These are phyloP conservation scores for Lactifluus pinguis DNA, from an alignment of 768 basidiomycete species.

Conservation along the genomic window DNA sequence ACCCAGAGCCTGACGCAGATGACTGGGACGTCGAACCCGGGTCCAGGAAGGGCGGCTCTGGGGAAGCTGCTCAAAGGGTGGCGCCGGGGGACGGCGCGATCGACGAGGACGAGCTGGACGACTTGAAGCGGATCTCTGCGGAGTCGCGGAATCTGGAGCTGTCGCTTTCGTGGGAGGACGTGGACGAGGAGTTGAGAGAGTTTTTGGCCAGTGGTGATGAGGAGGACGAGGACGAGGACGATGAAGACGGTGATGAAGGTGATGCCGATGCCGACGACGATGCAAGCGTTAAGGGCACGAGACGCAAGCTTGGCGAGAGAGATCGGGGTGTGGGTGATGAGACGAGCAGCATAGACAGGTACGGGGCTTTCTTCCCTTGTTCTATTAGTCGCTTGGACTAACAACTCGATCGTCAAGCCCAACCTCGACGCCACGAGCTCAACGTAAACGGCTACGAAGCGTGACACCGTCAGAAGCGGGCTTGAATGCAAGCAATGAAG, in stretches of 20 bases:
- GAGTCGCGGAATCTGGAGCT: constrained; percentile 11
- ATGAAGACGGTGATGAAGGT: constrained; percentile 22
- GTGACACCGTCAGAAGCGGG: constrained; percentile 58
- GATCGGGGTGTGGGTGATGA: constrained; percentile 41
- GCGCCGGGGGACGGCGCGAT: constrained; percentile 13
- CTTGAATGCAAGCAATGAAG: constrained; percentile 28
- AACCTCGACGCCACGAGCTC: constrained; percentile 36
- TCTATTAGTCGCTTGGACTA: neutral
- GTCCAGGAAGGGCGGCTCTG: constrained; percentile 20
- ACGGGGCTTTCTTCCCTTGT: constrained; percentile 9
- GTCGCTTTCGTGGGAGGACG: constrained; percentile 16
- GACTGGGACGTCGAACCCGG: constrained; percentile 50
- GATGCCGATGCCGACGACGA: constrained; percentile 29
- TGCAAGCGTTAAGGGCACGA: neutral
- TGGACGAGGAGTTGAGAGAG: constrained; percentile 15
- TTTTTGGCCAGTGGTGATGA: constrained; percentile 19
- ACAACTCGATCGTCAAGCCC: constrained; percentile 20
- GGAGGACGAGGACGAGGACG: constrained; percentile 24
- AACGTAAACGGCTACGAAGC: constrained; percentile 65
- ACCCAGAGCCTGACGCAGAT: constrained; percentile 56
- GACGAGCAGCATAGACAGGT: constrained; percentile 39
- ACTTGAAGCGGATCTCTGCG: constrained; percentile 13
- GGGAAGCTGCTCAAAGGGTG: constrained; percentile 10
- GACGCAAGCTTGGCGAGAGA: constrained; percentile 26
- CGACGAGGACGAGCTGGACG: constrained; percentile 19